phyloP scores from a whole-genome alignment of 352 stramenopile species.

The Globisporangium carolinianum region DNA sequence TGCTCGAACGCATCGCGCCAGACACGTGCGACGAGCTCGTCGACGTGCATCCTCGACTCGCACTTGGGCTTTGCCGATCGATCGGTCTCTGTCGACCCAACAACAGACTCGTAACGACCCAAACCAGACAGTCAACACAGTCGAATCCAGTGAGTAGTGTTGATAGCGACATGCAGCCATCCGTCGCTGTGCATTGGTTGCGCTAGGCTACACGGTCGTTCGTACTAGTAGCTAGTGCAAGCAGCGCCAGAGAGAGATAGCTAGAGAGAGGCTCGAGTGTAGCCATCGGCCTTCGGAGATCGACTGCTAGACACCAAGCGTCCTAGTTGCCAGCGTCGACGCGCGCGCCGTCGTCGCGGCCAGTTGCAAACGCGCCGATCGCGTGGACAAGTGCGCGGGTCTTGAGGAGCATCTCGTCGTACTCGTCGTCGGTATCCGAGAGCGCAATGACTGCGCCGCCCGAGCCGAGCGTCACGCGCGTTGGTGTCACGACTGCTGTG shows the following conservation, averaged over 20 bases:
- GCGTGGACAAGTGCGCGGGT: slow-evolving; percentile 59
- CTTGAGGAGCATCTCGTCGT: slow-evolving; percentile 92
- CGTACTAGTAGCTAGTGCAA: background rate
- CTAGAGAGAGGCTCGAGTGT: background rate
- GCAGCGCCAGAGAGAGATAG: background rate
- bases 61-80: no score
- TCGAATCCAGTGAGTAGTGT: no score
- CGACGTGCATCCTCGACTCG: no score
- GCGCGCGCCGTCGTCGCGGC: slow-evolving; percentile 26
- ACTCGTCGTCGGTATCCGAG: slow-evolving; percentile 91
- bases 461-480: slow-evolving; percentile 85
- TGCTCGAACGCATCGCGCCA: slow-evolving; percentile 2
- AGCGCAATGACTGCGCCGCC: slow-evolving; percentile 95
- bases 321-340: slow-evolving; percentile 7
- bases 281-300: background rate
- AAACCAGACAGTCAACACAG: no score
- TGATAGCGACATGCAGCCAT: background rate
- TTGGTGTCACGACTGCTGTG: slow-evolving; percentile 86
- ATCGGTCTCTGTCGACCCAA: no score
- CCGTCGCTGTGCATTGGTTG: background rate
- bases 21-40: background rate
- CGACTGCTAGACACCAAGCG: no score
- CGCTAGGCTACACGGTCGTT: no score
- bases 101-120: background rate
- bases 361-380: slow-evolving; percentile 47